Conservation (phyloP, 169 alveolate species). For the Plasmodium vivax region DNA sequence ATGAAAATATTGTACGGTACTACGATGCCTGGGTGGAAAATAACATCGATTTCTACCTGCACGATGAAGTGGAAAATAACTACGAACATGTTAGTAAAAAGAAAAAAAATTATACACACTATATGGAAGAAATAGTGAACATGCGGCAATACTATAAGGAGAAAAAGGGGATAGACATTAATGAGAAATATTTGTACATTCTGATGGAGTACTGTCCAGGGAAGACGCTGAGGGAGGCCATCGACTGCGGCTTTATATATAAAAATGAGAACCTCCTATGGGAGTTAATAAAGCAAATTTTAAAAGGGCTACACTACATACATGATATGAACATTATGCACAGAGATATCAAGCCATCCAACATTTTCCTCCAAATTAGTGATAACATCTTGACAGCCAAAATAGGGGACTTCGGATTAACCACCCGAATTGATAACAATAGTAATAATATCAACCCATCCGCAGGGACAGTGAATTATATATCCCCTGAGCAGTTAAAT, state of each 20-base stretch:
- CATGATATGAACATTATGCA: conserved; percentile 89
- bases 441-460: conserved; percentile 72
- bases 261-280: conserved; percentile 81
- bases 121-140: conserved; percentile 57
- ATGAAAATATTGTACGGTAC: conserved; percentile 87
- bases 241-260: conserved; percentile 78
- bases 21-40: conserved; percentile 90
- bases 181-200: conserved; percentile 84
- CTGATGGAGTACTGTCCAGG: conserved; percentile 90
- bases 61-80: conserved; percentile 13
- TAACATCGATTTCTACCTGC: conserved; percentile 75
- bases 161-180: conserved; percentile 53
- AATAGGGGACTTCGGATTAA: conserved; percentile 89
- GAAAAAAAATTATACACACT: not conserved
- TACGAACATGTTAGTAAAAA: not conserved
- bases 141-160: conserved; percentile 28
- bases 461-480: conserved; percentile 88
- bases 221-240: conserved; percentile 82
- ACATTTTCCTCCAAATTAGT: conserved; percentile 85
- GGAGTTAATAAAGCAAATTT: conserved; percentile 85
- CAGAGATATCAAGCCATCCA: conserved; percentile 89
- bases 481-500: conserved; percentile 88
- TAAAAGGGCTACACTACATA: conserved; percentile 87
- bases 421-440: conserved; percentile 80
- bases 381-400: conserved; percentile 80